phyloP scores from a whole-genome alignment of 1,284 basidiomycete genomes.

The Apiotrichum sp. region DNA sequence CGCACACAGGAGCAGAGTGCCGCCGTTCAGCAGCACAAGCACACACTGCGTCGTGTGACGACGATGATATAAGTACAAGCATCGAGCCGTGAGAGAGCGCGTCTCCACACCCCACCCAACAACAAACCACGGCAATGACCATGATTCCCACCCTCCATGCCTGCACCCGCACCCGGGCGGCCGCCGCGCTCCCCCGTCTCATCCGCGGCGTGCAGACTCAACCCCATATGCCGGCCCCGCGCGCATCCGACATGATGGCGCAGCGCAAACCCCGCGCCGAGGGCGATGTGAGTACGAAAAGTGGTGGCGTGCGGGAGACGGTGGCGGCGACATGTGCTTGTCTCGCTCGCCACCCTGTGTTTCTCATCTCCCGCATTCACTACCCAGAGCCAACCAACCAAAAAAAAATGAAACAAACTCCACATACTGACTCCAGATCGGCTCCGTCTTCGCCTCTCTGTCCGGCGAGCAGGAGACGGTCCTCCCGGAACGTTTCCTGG shows the following conservation, averaged over 20 bases:
- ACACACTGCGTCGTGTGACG: no score
- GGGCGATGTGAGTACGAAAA: constrained; percentile 14
- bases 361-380: no score
- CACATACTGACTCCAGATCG: constrained; percentile 47
- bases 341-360: no score
- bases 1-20: no score
- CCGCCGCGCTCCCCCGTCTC: not conserved
- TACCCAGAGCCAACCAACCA: no score
- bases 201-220: constrained; percentile 2
- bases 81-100: no score
- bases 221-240: not conserved
- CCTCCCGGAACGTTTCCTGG: constrained; percentile 56
- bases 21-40: no score
- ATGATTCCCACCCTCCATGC: not conserved
- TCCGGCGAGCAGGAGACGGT: constrained; percentile 47
- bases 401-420: no score
- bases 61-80: no score
- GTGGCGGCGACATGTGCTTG: no score
- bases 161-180: no score
- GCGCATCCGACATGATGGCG: not conserved
- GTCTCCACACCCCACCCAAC: not conserved
- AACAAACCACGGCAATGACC: not conserved
- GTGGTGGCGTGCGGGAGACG: no score
- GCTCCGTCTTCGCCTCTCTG: constrained; percentile 57
- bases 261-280: constrained; percentile 17